A percentile compares a stretch with the other conserved stretches of the same genome.
Evolutionary conservation across 169 alveolate genomes (phyloP).

Genomic region (Perkinsus olseni): DNA sequence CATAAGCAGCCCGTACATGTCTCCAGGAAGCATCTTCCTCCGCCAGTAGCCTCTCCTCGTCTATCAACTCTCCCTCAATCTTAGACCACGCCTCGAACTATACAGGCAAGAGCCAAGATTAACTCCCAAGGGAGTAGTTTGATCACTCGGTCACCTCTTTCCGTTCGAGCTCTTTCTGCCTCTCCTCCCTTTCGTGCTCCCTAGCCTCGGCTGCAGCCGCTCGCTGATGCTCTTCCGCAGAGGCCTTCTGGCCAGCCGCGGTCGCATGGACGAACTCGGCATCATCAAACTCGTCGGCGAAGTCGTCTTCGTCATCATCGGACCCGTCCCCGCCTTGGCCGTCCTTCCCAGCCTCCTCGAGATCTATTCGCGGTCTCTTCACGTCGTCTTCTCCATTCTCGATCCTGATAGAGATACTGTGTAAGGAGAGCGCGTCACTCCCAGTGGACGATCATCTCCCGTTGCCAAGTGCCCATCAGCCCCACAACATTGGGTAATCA

Average conservation of each 20-base stretch:
- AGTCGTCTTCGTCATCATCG: neutral
- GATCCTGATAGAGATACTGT: neutral
- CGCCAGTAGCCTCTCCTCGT: neutral
- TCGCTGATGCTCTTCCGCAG: neutral
- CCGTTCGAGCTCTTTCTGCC: neutral
- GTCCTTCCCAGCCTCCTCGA: neutral
- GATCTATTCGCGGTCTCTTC: neutral
- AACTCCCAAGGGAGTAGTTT: no score
- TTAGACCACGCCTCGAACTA: neutral
- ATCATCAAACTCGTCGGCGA: neutral
- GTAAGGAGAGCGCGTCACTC: no score
- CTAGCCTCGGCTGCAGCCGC: neutral
- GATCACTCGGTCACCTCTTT: neutral
- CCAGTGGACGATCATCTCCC: no score
- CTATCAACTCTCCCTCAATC: neutral
- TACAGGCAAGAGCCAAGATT: no score
- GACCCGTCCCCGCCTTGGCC: neutral
- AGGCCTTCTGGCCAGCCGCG: neutral
- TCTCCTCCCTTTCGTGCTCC: neutral
- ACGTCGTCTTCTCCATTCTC: neutral
- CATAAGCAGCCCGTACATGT: neutral
- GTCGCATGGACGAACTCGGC: neutral
- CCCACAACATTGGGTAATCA: no score
- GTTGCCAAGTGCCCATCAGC: no score
- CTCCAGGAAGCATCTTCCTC: neutral